Percentiles rank a stretch among this genome's conserved stretches.
These are phyloP conservation scores for Suillus placidus DNA, from an alignment of 768 basidiomycete species.

Conservation along the genomic window DNA sequence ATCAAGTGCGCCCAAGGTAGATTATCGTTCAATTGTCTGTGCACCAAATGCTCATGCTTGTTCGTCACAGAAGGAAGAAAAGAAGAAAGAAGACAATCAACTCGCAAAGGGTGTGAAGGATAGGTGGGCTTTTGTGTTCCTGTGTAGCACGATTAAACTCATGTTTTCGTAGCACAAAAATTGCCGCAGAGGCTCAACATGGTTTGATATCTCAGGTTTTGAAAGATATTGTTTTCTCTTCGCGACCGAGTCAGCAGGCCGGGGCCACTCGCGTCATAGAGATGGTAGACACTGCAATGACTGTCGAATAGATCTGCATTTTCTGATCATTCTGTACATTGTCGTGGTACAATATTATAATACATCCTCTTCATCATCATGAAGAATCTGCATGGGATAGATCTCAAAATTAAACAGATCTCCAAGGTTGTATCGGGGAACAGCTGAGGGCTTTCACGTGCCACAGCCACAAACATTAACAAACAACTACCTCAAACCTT, in stretches of 20 bases:
- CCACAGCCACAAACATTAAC: conserved; percentile 26
- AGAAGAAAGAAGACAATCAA: conserved; percentile 88
- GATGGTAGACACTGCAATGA: conserved; percentile 42
- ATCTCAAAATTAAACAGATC: neutral
- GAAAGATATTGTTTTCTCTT: conserved; percentile 89
- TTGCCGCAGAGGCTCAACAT: conserved; percentile 90
- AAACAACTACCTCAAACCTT: conserved; percentile 25
- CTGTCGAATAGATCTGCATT: conserved; percentile 26
- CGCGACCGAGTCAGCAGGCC: conserved; percentile 36
- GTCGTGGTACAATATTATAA: neutral
- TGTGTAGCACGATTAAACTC: neutral
- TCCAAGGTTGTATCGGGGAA: neutral
- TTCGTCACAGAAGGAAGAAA: conserved; percentile 50
- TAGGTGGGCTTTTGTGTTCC: conserved; percentile 54
- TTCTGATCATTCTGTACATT: neutral
- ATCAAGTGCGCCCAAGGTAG: conserved; percentile 43
- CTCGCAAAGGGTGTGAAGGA: conserved; percentile 90
- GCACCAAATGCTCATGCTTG: conserved; percentile 1
- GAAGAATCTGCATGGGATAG: neutral
- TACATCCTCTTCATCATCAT: neutral
- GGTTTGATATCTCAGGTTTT: conserved; percentile 92
- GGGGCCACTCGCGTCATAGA: conserved; percentile 31
- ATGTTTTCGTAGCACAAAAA: conserved; percentile 64
- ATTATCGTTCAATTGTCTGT: neutral
- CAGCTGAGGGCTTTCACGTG: conserved; percentile 3